Evolutionary conservation across 106 monocot species (phyloP), one percentile per base, ranked within the genome.

Genomic region (Apostasia ramifera): DNA sequence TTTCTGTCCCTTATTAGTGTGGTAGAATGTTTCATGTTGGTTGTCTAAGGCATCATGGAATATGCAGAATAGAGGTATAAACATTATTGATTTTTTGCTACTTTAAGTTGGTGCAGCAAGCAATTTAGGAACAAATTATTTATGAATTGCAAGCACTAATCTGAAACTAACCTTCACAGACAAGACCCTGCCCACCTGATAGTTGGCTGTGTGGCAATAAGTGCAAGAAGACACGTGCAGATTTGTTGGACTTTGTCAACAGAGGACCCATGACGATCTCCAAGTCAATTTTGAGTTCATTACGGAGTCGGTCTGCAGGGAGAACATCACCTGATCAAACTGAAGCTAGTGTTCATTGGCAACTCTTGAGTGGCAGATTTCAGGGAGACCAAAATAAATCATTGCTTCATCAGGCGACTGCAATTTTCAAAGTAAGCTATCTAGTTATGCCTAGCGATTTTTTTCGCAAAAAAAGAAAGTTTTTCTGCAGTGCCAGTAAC

Each of bases 11-110:
- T 61, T 57, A 37, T 6, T 43, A 61, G 61, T 61, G 61, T 61
- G 8, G 61, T 61, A 42, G 61, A 61, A 61, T 61, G 61, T 61
- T 61, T 61, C 61, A 61, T 61, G 59, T 59, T 59, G 59, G 59
- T 3, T 59, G 59, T 59, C 40, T 59, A 59, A 59, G 59, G 59
- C 37, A 39, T 59, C 59, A 59, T 40, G 59, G 59, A 59, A 59
- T 59, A 59, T 59, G 59, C 59, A 1, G 10, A 40, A 40, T 59
- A 6, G 13, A 40, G 59, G 59, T 59, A 59, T 40, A 59, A 59
- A 38, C 39, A 59, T 59, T 40, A 40, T 8, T 40, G 40, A 59
- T 59, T 4, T 40, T 59, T 5, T 59, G 14, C 39, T 13, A 40
- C 6, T 59, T 59, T 39, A 5, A 2, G 59, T 59, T 26, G 26